Percentiles rank a stretch among this genome's conserved stretches.
Conservation (phyloP, 2,329 filamentous ascomycete species). For the Curvularia hawaiiensis region DNA sequence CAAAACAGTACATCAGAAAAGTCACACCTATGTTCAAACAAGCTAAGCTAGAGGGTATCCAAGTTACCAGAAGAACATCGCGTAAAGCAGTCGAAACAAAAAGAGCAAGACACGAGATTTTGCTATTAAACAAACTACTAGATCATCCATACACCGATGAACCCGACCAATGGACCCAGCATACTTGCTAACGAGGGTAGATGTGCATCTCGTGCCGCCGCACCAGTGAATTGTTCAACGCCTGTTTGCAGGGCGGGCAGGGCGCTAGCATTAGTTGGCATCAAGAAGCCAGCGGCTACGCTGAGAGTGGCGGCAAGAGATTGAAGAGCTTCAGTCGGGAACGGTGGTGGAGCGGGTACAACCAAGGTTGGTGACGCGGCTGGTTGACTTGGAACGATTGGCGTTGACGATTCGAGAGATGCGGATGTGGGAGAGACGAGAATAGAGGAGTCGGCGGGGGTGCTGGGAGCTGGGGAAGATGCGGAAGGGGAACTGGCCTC, state of each 20-base stretch:
- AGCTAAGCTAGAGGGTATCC: not conserved
- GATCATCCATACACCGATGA: not conserved
- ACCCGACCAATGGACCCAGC: not conserved
- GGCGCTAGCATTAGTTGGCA: conserved; percentile 7
- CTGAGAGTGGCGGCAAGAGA: conserved; percentile 9
- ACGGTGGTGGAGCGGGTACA: not conserved
- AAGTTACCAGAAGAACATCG: not conserved
- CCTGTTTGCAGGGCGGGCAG: conserved; percentile 1
- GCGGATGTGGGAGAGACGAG: not conserved
- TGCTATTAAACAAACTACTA: not conserved
- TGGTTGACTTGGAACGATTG: not conserved
- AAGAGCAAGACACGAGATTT: not conserved
- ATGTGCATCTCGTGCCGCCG: not conserved
- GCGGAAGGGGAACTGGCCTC: not conserved
- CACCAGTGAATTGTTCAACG: conserved; percentile 8
- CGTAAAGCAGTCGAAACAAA: not conserved
- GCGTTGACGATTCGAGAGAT: not conserved
- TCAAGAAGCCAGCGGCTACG: conserved; percentile 6
- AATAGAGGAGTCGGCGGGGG: not conserved
- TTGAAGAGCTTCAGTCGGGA: not conserved
- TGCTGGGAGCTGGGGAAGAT: not conserved
- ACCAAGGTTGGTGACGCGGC: not conserved
- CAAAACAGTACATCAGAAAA: not conserved
- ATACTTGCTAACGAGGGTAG: not conserved
- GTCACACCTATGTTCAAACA: not conserved